Evolutionary conservation across 225 moss, liverwort and hornwort genomes (phyloP), one percentile per base, ranked within the genome.

Genomic region (Antitrichia curtipendula): DNA sequence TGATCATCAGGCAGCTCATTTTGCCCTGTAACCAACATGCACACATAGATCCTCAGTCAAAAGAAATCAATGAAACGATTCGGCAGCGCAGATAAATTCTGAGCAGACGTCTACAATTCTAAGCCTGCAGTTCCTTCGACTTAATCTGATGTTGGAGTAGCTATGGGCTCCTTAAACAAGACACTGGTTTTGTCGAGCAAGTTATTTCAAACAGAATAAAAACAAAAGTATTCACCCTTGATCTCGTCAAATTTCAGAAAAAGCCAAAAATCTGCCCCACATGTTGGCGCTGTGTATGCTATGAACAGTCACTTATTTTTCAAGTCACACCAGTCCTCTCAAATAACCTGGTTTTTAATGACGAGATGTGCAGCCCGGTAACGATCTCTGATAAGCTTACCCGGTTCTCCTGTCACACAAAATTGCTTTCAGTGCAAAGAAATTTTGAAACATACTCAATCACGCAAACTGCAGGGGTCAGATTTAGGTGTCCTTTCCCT

Each of bases 1-100:
- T 99, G 93, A 99, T 99, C 94, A 99, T 95, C 88, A 99, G 89
- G 79, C 96, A 97, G 92, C 96, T 99, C 97, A 99, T 95, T 89
- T 94, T 96, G 24, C 99, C 97, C 99, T 98, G 92, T n/a, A 87
- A 61, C 81, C 90, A 85, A 60, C 59, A 84, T 75, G 75, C 76
- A 84, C 65, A 84, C n/a, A 36, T 10, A 54, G 43, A 88, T 57
- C 65, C 65, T 73, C 13, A 85, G 66, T 60, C 18, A 83, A 70
- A 77, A 76, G 14, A 79, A 47, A 83, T 34, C 10, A 28, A 65
- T 24, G 57, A 13, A 66, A 80, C 49, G 49, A 61, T n/a, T 70
- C 60, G 29, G 40, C 43, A 65, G 50, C 31, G n/a, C 58, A 75
- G 56, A 54, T 22, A 65, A 50, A 85, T 54, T 83, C 64, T 24